Base-by-base conservation (phyloP, 805 yeast genomes). In the Barnettozyma botsteinii region DNA sequence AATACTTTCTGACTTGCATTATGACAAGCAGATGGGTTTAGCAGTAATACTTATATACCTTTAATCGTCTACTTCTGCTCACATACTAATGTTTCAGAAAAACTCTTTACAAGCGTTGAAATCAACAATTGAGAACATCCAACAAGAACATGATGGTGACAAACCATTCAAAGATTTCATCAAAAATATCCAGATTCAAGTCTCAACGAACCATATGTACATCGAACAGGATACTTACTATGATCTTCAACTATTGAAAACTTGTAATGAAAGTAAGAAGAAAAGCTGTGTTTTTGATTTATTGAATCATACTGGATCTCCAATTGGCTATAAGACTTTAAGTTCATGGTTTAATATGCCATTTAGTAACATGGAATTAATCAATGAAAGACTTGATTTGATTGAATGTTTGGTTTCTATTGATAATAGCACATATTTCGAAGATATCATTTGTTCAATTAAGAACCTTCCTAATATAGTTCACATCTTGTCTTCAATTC, bases 311-410 rank as follows among this genome's bases (percentile, higher is more conserved):
- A 58, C 64, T 2, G 21, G 45, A 2, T 53, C 71, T 0, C 52
- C 51, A 9, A 39, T 54, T 11, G 68, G 72, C 0, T 48, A 44
- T 22, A 47, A 51, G 19, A 45, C 58, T 2, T 35, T 70, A n/a
- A 50, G 43, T 11, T 44, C 56, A 1, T 66, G 68, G 66, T 47
- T 70, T 10, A 25, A 50, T 3, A 50, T 62, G 13, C 75, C 75
- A 0, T 42, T 64, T 4, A 45, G 56, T 1, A 51, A 59, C n/a
- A 38, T 46, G 1, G 43, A 46, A 1, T 19, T 40, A 7, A 61
- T 70, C 4, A 48, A 55, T 14, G 45, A 48, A 25, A 55, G 75
- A 19, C 52, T 56, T 3, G 43, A 56, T 3, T 49, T 60, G 0
- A 51, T 69, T 1, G 52, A 52, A 7, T 22, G 44, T 0, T 45